These are phyloP conservation scores for Taiozyma sp. DNA, from an alignment of 1,139 yeast genomes.

Conservation along the genomic window DNA sequence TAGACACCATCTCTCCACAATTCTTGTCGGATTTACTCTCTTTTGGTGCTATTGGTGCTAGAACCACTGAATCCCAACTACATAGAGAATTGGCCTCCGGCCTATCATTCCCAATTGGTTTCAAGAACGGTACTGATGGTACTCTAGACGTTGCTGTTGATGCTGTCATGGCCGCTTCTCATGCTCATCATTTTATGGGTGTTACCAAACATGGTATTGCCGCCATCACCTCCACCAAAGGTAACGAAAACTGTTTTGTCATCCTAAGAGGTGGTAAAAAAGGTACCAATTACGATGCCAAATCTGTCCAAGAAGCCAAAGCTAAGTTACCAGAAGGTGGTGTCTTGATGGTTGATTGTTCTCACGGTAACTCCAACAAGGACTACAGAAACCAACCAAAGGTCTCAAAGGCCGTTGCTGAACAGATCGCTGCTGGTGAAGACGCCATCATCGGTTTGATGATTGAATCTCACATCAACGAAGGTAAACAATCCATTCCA, in stretches of 20 bases:
- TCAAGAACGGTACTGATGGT: conserved; percentile 98
- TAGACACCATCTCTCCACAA: conserved; percentile 98
- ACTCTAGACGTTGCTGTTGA: conserved; percentile 89
- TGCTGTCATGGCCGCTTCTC: conserved; percentile 89
- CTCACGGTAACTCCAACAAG: conserved; percentile 94
- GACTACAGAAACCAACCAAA: conserved; percentile 93
- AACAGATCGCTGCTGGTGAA: conserved; percentile 81
- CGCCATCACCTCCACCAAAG: conserved; percentile 93
- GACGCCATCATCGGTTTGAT: conserved; percentile 81
- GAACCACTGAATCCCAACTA: conserved; percentile 97
- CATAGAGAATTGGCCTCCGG: conserved; percentile 98
- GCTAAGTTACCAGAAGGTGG: conserved; percentile 46
- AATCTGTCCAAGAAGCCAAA: conserved; percentile 74
- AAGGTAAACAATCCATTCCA: conserved; percentile 88
- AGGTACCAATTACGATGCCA: conserved; percentile 88
- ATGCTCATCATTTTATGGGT: conserved; percentile 93
- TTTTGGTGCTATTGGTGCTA: conserved; percentile 97
- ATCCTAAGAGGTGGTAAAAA: conserved; percentile 94
- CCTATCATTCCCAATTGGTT: conserved; percentile 94
- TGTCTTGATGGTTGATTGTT: conserved; percentile 89
- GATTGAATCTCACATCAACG: conserved; percentile 92
- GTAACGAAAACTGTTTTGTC: conserved; percentile 85
- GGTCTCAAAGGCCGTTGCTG: conserved; percentile 74
- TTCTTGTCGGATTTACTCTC: conserved; percentile 87
- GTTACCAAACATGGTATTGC: conserved; percentile 96